Evolutionary conservation across 805 yeast genomes (phyloP).

Genomic region (Saccharomycopsis malanga): DNA sequence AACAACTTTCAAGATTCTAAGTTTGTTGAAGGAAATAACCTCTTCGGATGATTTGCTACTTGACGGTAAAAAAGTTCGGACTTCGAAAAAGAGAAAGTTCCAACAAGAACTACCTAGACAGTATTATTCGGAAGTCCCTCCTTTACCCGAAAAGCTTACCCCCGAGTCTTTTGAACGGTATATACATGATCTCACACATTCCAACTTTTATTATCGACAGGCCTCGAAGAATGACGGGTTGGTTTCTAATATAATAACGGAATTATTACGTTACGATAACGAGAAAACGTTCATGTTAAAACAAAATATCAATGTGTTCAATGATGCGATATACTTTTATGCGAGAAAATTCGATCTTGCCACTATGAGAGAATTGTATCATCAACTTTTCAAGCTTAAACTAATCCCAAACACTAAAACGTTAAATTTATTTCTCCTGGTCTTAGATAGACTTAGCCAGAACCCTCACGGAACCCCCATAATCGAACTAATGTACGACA

Average conservation of each 20-base stretch:
- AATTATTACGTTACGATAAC: slow-evolving; percentile 36
- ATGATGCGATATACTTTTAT: slow-evolving; percentile 35
- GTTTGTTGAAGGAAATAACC: slow-evolving; percentile 10
- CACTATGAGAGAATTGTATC: slow-evolving; percentile 34
- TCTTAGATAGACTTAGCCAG: slow-evolving; percentile 27
- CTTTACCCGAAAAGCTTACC: slow-evolving; percentile 25
- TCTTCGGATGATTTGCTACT: slow-evolving; percentile 4
- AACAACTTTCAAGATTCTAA: slow-evolving; percentile 13
- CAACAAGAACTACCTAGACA: neutral
- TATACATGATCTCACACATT: slow-evolving; percentile 33
- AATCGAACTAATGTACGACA: neutral
- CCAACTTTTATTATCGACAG: slow-evolving; percentile 30
- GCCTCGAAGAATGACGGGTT: slow-evolving; percentile 34
- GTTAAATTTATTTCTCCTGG: slow-evolving; percentile 33
- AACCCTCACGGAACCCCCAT: slow-evolving; percentile 26
- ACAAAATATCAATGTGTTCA: slow-evolving; percentile 28
- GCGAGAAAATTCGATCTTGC: slow-evolving; percentile 34
- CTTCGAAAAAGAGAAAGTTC: neutral
- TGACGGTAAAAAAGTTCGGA: neutral
- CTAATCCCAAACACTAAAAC: slow-evolving; percentile 33
- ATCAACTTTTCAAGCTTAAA: slow-evolving; percentile 34
- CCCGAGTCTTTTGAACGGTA: slow-evolving; percentile 28
- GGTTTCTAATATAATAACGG: slow-evolving; percentile 32
- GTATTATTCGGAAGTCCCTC: slow-evolving; percentile 33
- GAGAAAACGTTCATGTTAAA: slow-evolving; percentile 28